Conservation (phyloP, 495 filamentous ascomycete species). For the Choiromyces venosus region DNA sequence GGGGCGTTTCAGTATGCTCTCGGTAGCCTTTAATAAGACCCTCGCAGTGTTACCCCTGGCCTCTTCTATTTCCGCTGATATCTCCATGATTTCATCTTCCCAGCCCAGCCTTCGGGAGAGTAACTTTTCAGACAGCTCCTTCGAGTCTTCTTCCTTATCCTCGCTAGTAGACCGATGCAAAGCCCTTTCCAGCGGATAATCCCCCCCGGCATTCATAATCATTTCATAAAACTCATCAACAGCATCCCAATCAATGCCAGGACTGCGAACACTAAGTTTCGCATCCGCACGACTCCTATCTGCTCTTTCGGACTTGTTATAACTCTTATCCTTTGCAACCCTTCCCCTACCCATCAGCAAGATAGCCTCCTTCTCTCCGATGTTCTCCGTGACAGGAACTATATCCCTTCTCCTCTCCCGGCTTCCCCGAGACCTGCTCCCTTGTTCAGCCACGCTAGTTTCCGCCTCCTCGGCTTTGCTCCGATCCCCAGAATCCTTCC, state of each 20-base stretch:
- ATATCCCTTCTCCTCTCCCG: conserved; percentile 16
- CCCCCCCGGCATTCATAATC: conserved; percentile 59
- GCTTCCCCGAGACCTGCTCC: not conserved
- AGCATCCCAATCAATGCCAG: conserved; percentile 70
- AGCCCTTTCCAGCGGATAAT: not conserved
- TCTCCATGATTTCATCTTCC: conserved; percentile 42
- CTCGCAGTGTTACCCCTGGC: conserved; percentile 63
- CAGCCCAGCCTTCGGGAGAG: conserved; percentile 39
- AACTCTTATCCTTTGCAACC: conserved; percentile 21
- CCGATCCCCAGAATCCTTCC: not conserved
- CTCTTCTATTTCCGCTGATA: conserved; percentile 59
- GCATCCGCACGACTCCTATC: conserved; percentile 13
- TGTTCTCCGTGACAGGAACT: conserved; percentile 33
- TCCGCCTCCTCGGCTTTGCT: not conserved
- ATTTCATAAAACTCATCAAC: conserved; percentile 69
- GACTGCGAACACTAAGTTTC: conserved; percentile 48
- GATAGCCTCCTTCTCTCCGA: conserved; percentile 39
- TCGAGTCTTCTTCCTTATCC: not conserved
- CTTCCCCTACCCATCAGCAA: conserved; percentile 26
- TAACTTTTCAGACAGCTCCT: conserved; percentile 35
- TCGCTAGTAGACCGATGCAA: not conserved
- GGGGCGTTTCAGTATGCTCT: conserved; percentile 80
- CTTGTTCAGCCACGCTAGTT: not conserved
- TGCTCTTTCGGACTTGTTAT: conserved; percentile 6
- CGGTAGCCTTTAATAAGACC: conserved; percentile 72